Evolutionary conservation across 208 protist species (phyloP).

Genomic region (Crithidia expoeki): DNA sequence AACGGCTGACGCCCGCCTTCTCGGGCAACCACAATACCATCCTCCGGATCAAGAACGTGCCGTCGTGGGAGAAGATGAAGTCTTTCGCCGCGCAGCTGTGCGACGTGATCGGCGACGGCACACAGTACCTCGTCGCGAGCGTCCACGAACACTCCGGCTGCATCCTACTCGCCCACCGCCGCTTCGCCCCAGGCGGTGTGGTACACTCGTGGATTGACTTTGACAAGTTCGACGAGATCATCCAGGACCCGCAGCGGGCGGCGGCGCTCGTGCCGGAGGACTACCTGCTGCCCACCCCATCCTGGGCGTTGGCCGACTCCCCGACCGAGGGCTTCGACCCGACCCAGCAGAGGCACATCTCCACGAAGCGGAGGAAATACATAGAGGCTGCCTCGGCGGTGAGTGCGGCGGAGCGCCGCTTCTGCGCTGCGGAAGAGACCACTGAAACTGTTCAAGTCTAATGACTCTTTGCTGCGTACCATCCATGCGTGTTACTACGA

Average conservation of each 20-base stretch:
- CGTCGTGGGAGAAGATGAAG: constrained; percentile 89
- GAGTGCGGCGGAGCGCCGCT: constrained; percentile 10
- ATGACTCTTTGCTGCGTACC: neutral
- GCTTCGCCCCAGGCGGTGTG: constrained; percentile 64
- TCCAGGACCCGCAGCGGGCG: constrained; percentile 39
- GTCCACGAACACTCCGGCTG: constrained; percentile 92
- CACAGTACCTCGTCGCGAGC: constrained; percentile 72
- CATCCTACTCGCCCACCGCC: constrained; percentile 79
- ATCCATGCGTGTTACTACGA: no score
- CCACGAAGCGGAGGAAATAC: constrained; percentile 44
- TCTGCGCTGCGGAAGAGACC: neutral
- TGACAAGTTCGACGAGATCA: constrained; percentile 75
- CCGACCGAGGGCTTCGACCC: constrained; percentile 89
- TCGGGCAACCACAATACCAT: constrained; percentile 74
- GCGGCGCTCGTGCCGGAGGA: constrained; percentile 60
- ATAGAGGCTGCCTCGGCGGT: constrained; percentile 13
- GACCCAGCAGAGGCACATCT: constrained; percentile 66
- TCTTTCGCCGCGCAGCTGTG: constrained; percentile 72
- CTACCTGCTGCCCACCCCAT: constrained; percentile 78
- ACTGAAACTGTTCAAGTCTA: constrained; percentile 1
- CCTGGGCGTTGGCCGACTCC: constrained; percentile 71
- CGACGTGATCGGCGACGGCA: constrained; percentile 57
- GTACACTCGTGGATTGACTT: constrained; percentile 92
- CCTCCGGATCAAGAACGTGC: constrained; percentile 95
- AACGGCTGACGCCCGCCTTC: constrained; percentile 94